phyloP scores from a whole-genome alignment of 78 protist species.

The Emiliania huxleyi region DNA sequence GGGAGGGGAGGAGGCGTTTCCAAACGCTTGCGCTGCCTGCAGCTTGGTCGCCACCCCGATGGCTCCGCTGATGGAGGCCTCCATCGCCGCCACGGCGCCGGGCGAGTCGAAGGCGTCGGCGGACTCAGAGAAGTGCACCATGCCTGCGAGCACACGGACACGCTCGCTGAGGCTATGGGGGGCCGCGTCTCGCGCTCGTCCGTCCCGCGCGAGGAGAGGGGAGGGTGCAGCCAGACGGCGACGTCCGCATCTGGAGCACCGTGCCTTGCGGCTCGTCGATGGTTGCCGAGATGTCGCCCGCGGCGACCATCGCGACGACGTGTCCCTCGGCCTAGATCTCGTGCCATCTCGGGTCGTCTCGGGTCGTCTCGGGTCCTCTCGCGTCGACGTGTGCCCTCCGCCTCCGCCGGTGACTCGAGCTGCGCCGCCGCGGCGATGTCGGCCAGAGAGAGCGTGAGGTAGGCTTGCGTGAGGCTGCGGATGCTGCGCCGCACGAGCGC shows the following conservation, averaged over 20 bases:
- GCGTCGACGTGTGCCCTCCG: too few relatives aligned
- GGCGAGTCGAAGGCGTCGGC: not conserved
- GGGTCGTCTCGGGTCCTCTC: too few relatives aligned
- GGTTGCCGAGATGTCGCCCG: slow-evolving; percentile 65
- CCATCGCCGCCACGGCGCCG: not conserved
- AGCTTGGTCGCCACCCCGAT: not conserved
- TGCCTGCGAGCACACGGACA: not conserved
- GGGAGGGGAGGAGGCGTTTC: too few relatives aligned
- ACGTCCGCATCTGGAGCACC: not conserved
- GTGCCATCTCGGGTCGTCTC: too few relatives aligned
- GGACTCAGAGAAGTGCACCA: not conserved
- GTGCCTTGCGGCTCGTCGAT: slow-evolving; percentile 55
- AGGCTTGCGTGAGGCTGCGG: slow-evolving; percentile 69
- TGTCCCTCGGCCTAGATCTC: too few relatives aligned
- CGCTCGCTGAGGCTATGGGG: too few relatives aligned
- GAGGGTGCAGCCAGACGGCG: too few relatives aligned
- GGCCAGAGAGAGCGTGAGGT: slow-evolving; percentile 70
- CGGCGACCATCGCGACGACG: slow-evolving; percentile 61
- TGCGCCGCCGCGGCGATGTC: slow-evolving; percentile 54
- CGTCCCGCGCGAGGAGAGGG: too few relatives aligned
- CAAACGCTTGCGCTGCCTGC: too few relatives aligned
- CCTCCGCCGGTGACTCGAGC: slow-evolving; percentile 38
- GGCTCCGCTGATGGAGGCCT: not conserved
- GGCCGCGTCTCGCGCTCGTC: too few relatives aligned
- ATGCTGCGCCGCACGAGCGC: slow-evolving; percentile 66